phyloP scores from a whole-genome alignment of 2,329 filamentous ascomycete genomes.

The Diaporthe eres region DNA sequence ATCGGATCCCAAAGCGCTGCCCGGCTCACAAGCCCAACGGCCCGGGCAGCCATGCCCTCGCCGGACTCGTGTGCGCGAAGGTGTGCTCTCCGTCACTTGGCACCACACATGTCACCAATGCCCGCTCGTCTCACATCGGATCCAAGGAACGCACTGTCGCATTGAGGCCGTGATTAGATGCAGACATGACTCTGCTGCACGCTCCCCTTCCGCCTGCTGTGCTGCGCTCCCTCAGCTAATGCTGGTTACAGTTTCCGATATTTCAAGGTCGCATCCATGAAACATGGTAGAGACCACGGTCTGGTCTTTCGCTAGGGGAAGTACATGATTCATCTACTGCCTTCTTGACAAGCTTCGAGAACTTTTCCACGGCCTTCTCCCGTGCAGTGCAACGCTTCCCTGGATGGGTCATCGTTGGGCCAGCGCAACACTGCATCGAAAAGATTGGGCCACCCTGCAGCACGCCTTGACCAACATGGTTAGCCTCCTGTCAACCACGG shows the following conservation, averaged over 20 bases:
- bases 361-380: conserved; percentile 36
- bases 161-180: conserved; percentile 21
- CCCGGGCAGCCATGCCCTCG: conserved; percentile 31
- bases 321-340: conserved; percentile 32
- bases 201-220: conserved; percentile 22
- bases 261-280: conserved; percentile 11
- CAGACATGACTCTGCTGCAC: conserved; percentile 35
- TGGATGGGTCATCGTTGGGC: conserved; percentile 39
- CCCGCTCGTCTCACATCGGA: conserved; percentile 23
- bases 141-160: conserved; percentile 29
- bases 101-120: conserved; percentile 27
- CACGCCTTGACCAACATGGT: conserved; percentile 37
- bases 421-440: conserved; percentile 39
- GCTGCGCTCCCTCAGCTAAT: conserved; percentile 32
- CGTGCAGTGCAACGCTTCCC: conserved; percentile 33
- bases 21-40: conserved; percentile 31
- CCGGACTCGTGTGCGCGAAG: conserved; percentile 17
- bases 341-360: conserved; percentile 38
- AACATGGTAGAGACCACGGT: conserved; percentile 23
- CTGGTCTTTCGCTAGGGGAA: conserved; percentile 10
- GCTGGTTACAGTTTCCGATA: conserved; percentile 33
- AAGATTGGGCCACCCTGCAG: conserved; percentile 39
- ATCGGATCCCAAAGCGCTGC: conserved; percentile 29
- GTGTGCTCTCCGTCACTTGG: conserved; percentile 26
- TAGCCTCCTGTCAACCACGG: conserved; percentile 36